phyloP scores from a whole-genome alignment of 1,139 yeast genomes.

The Wickerhamomyces sp. region DNA sequence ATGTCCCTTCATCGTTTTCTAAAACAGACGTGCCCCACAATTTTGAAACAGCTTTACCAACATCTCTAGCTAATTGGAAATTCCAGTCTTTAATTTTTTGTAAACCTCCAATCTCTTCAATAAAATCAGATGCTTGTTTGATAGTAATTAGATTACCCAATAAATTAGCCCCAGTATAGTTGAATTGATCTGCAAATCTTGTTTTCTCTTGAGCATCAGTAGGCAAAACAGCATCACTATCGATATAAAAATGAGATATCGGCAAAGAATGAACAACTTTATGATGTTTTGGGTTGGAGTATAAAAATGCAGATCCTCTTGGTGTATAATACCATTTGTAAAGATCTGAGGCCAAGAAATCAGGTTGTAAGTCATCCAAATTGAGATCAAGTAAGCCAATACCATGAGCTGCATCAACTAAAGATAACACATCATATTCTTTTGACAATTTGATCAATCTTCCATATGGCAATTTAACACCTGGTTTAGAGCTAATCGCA shows the following conservation, averaged over 20 bases:
- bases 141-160: conserved; percentile 26
- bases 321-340: conserved; percentile 72
- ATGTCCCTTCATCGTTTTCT: conserved; percentile 32
- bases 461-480: conserved; percentile 53
- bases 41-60: conserved; percentile 33
- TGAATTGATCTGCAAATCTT: conserved; percentile 34
- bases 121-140: conserved; percentile 42
- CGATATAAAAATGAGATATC: conserved; percentile 43
- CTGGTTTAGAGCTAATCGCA: conserved; percentile 62
- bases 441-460: conserved; percentile 44
- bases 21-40: conserved; percentile 27
- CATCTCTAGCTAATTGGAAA: conserved; percentile 37
- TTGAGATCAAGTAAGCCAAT: conserved; percentile 53
- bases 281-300: conserved; percentile 52
- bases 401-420: conserved; percentile 73
- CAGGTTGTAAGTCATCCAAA: conserved; percentile 46
- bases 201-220: conserved; percentile 26
- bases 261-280: conserved; percentile 53
- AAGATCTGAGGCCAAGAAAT: conserved; percentile 56
- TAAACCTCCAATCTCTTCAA: conserved; percentile 52
- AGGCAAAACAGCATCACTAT: conserved; percentile 23
- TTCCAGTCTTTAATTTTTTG: conserved; percentile 43
- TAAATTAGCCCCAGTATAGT: conserved; percentile 32
- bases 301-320: conserved; percentile 54
- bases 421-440: conserved; percentile 44